Conservation (phyloP, 768 basidiomycete species). For the Termitomyces eurrhizus region DNA sequence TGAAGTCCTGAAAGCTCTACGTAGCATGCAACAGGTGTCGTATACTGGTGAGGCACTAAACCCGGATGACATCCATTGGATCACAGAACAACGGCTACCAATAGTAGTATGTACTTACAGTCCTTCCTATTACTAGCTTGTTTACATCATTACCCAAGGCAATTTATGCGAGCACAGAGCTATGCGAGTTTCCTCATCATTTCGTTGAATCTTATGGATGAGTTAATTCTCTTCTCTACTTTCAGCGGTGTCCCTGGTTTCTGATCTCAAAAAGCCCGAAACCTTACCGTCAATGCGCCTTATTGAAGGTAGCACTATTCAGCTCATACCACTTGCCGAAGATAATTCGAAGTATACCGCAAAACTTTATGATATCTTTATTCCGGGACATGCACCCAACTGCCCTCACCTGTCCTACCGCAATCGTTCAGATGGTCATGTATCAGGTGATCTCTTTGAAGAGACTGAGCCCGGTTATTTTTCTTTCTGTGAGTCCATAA, state of each 20-base stretch:
- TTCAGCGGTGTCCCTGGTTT: constrained; percentile 9
- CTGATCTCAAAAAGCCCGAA: constrained; percentile 3
- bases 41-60: constrained; percentile 10
- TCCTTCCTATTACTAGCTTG: not conserved
- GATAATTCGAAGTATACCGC: not conserved
- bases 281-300: constrained; percentile 4
- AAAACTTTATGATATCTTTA: constrained; percentile 5
- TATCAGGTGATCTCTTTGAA: constrained; percentile 12
- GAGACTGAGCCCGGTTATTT: constrained; percentile 7
- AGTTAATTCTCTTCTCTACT: too few species aligned
- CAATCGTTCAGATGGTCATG: constrained; percentile 8
- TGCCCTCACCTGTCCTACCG: constrained; percentile 7
- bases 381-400: constrained; percentile 7
- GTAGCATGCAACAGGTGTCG: constrained; percentile 9
- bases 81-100: constrained; percentile 6
- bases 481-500: constrained; percentile 3
- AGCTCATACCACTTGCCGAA: not conserved
- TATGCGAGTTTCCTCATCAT: not conserved
- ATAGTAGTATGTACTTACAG: not conserved
- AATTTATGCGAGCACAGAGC: constrained; percentile 10
- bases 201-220: not conserved
- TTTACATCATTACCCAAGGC: constrained; percentile 1
- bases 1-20: constrained; percentile 5
- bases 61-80: constrained; percentile 8
- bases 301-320: not conserved